Evolutionary conservation across 306 rosid genomes (phyloP).

Genomic region (Coriaria nepalensis): DNA sequence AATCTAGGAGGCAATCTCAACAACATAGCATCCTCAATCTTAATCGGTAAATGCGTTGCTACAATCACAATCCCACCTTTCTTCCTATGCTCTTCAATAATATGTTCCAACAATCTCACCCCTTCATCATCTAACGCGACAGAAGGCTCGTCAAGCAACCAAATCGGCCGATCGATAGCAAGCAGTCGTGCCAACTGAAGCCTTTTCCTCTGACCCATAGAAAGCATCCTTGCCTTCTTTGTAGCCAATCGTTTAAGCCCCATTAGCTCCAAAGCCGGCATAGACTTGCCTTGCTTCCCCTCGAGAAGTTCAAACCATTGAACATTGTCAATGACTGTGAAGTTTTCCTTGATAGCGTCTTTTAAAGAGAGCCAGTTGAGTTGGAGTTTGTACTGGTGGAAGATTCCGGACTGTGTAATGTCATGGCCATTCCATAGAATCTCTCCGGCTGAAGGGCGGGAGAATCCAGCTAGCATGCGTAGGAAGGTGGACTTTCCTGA

Average conservation of each 20-base stretch:
- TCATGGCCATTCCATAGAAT: constrained; percentile 86
- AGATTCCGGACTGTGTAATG: constrained; percentile 49
- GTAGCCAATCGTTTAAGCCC: constrained; percentile 68
- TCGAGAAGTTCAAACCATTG: constrained; percentile 77
- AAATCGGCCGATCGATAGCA: constrained; percentile 77
- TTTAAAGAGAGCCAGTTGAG: constrained; percentile 81
- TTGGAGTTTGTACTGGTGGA: constrained; percentile 84
- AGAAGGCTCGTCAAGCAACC: constrained; percentile 90
- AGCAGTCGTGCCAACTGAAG: constrained; percentile 77
- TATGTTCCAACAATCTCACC: constrained; percentile 59
- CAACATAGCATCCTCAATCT: constrained; percentile 62
- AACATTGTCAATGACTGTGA: constrained; percentile 47
- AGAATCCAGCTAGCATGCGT: constrained; percentile 81
- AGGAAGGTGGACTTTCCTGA: constrained; percentile 84
- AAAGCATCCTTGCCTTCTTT: constrained; percentile 64
- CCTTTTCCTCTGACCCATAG: constrained; percentile 84
- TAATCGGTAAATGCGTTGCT: constrained; percentile 53
- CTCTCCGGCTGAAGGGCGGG: constrained; percentile 73
- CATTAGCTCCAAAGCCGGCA: constrained; percentile 72
- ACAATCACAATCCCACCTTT: constrained; percentile 74
- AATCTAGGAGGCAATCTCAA: constrained; percentile 80
- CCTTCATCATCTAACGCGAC: constrained; percentile 85
- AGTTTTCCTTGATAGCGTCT: constrained; percentile 46
- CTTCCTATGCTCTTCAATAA: constrained; percentile 69
- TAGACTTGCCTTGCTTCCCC: constrained; percentile 54